phyloP scores from a whole-genome alignment of 2,329 filamentous ascomycete genomes.

The Talaromyces sp. region DNA sequence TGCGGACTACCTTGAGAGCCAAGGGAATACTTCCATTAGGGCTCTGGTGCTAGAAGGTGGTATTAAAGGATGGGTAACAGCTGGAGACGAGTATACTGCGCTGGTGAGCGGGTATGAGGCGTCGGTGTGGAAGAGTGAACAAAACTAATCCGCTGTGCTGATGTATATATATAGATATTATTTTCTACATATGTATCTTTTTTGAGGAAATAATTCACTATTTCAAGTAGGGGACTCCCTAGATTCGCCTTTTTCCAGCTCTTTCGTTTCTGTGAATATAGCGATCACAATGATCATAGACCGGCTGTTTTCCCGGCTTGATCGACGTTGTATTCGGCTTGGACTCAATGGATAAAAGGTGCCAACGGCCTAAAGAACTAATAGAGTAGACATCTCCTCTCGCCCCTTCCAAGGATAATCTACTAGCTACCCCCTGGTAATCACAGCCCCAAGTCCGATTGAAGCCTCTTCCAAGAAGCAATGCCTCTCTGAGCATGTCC shows the following conservation, averaged over 20 bases:
- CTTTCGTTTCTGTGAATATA: too few species aligned
- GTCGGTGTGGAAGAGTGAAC: neutral
- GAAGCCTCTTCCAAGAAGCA: conserved; percentile 46
- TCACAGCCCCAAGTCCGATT: neutral
- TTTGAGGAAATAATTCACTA: neutral
- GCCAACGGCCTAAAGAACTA: too few species aligned
- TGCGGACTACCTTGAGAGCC: conserved; percentile 45
- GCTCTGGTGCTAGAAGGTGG: conserved; percentile 50
- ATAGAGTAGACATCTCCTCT: too few species aligned
- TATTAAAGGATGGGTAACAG: conserved; percentile 52
- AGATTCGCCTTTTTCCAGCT: too few species aligned
- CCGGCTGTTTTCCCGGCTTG: too few species aligned
- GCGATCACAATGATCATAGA: too few species aligned
- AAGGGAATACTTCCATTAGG: conserved; percentile 38
- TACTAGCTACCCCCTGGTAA: too few species aligned
- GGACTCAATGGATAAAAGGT: too few species aligned
- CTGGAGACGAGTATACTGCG: conserved; percentile 44
- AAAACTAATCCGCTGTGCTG: neutral
- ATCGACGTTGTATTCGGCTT: too few species aligned
- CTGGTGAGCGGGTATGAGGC: conserved; percentile 46
- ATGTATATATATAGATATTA: neutral
- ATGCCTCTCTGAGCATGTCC: conserved; percentile 50
- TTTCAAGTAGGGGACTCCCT: too few species aligned
- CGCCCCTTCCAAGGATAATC: too few species aligned
- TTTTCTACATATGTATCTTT: too few species aligned